Conservation (phyloP, 257 asterid species). For the Dorcoceras hygrometricum region DNA sequence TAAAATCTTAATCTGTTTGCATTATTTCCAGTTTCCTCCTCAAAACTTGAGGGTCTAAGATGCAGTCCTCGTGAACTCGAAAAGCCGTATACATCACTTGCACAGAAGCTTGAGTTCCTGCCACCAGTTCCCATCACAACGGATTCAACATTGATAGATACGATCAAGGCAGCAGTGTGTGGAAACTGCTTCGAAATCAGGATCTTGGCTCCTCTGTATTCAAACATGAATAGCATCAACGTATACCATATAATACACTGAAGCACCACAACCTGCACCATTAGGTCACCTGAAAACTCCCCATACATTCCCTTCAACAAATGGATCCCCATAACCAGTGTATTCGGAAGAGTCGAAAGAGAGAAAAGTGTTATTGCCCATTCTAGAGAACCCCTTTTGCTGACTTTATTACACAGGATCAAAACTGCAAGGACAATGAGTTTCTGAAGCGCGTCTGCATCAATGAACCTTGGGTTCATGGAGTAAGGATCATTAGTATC, state of each 20-base stretch:
- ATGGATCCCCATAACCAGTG: conserved; percentile 94
- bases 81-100: conserved; percentile 56
- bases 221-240: conserved; percentile 85
- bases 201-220: conserved; percentile 70
- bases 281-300: conserved; percentile 54
- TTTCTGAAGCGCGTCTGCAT: conserved; percentile 82
- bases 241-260: conserved; percentile 96
- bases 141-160: conserved; percentile 81
- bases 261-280: conserved; percentile 91
- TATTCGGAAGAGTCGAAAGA: conserved; percentile 80
- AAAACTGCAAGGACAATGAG: conserved; percentile 56
- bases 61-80: conserved; percentile 61
- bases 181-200: conserved; percentile 87
- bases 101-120: conserved; percentile 69
- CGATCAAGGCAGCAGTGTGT: conserved; percentile 77
- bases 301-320: conserved; percentile 87
- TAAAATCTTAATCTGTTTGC: conserved; percentile 43
- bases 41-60: conserved; percentile 75
- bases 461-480: conserved; percentile 82
- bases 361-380: conserved; percentile 93
- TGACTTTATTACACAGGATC: conserved; percentile 51
- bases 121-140: conserved; percentile 68
- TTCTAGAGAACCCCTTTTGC: conserved; percentile 60
- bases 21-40: conserved; percentile 51
- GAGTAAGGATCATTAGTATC: conserved; percentile 67